Conservation (phyloP, 176 grass and related monocot species). For the Phragmites australis region DNA sequence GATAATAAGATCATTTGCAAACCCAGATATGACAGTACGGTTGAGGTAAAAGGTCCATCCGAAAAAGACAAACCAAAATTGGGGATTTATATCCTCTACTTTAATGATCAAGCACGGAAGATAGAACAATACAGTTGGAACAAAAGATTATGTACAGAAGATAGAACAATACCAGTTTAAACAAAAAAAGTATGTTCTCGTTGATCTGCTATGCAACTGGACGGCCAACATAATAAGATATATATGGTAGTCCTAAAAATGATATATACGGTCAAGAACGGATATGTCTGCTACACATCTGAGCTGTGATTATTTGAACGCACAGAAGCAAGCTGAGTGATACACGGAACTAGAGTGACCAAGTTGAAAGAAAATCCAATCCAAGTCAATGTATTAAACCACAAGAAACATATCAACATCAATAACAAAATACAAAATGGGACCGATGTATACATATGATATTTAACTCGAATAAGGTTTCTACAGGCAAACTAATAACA, state of each 20-base stretch:
- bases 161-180: background rate
- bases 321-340: background rate
- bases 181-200: background rate
- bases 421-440: constrained; percentile 30
- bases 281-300: background rate
- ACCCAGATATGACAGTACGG: background rate
- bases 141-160: background rate
- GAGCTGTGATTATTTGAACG: background rate
- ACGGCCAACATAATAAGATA: background rate
- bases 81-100: background rate
- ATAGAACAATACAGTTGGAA: background rate
- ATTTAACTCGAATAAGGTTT: constrained; percentile 56
- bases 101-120: background rate
- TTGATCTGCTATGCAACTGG: background rate
- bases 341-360: background rate
- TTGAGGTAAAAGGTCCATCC: background rate
- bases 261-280: background rate
- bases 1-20: background rate
- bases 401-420: constrained; percentile 38
- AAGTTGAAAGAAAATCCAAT: background rate
- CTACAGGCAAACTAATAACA: constrained; percentile 54
- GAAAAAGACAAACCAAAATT: background rate
- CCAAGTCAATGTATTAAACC: constrained; percentile 34
- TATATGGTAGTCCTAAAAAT: too few species aligned
- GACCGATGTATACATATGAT: constrained; percentile 41